Evolutionary conservation across 2,329 filamentous ascomycete genomes (phyloP).

Genomic region (Teratosphaeria zuluensis): DNA sequence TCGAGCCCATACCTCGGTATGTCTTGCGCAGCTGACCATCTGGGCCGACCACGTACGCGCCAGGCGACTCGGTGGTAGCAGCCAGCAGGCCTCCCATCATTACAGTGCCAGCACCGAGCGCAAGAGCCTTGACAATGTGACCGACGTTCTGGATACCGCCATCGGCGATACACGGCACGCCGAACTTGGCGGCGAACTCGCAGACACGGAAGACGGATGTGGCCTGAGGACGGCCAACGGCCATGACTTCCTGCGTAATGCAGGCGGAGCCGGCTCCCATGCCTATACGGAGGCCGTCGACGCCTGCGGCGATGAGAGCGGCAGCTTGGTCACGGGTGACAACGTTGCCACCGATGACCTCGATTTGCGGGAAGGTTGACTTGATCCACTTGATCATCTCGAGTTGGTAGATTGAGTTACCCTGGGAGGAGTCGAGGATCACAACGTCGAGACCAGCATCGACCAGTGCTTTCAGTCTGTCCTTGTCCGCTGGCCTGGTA

Average conservation of each 20-base stretch:
- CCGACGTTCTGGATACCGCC: constrained; percentile 97
- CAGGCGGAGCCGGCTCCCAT: constrained; percentile 98
- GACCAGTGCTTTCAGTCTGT: constrained; percentile 73
- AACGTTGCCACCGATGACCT: constrained; percentile 97
- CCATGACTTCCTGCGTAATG: constrained; percentile 99
- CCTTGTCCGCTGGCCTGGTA: constrained; percentile 87
- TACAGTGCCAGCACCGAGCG: constrained; percentile 85
- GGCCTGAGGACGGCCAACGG: constrained; percentile 91
- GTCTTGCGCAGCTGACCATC: constrained; percentile 98
- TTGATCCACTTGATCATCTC: constrained; percentile 98
- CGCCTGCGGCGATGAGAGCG: constrained; percentile 80
- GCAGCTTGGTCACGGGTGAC: constrained; percentile 96
- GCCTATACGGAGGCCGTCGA: constrained; percentile 92
- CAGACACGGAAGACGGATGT: constrained; percentile 85
- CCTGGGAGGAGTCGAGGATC: constrained; percentile 90
- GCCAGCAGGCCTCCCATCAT: constrained; percentile 99
- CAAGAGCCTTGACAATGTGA: constrained; percentile 96
- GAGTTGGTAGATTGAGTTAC: constrained; percentile 97
- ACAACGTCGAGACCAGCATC: constrained; percentile 94
- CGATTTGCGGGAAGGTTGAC: constrained; percentile 69
- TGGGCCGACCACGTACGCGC: constrained; percentile 89
- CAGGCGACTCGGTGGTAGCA: constrained; percentile 93
- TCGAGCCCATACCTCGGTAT: constrained; percentile 97
- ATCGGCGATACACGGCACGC: constrained; percentile 95
- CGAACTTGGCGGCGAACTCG: constrained; percentile 81